Percentiles rank a stretch among this genome's conserved stretches.
phyloP scores from a whole-genome alignment of 805 yeast genomes.

The Nakazawaea wickerhamii region DNA sequence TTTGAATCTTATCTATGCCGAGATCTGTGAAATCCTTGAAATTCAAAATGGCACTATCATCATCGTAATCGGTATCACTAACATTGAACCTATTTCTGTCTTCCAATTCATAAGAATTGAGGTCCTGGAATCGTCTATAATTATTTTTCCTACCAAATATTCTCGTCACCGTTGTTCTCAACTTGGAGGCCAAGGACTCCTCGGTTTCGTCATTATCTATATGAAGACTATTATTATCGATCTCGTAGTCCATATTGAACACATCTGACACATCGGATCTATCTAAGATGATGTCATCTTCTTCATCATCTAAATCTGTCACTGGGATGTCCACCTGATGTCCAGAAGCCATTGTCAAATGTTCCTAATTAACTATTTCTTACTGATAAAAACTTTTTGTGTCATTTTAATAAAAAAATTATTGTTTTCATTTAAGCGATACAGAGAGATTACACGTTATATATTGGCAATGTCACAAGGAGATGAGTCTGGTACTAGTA shows the following conservation, averaged over 20 bases:
- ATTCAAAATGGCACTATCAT: neutral
- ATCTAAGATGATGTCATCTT: constrained; percentile 27
- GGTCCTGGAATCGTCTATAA: constrained; percentile 1
- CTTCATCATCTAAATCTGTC: constrained; percentile 43
- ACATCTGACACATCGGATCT: constrained; percentile 18
- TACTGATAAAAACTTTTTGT: too few relatives aligned
- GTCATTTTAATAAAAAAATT: too few relatives aligned
- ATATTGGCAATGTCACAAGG: neutral
- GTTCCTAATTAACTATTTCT: too few relatives aligned
- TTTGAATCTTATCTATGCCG: constrained; percentile 3
- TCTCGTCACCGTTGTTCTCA: neutral
- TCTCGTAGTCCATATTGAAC: constrained; percentile 13
- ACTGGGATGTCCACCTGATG: constrained; percentile 50
- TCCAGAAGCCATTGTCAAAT: constrained; percentile 1
- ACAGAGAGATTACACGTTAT: too few relatives aligned
- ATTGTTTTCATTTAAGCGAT: too few relatives aligned
- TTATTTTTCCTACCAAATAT: constrained; percentile 1
- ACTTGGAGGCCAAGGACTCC: constrained; percentile 1
- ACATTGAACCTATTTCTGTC: constrained; percentile 20
- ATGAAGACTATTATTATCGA: constrained; percentile 16
- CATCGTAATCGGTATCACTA: constrained; percentile 15
- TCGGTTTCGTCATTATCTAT: constrained; percentile 12
- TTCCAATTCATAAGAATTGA: constrained; percentile 23
- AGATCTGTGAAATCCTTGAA: constrained; percentile 9
- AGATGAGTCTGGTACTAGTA: too few relatives aligned